Percentiles rank a stretch among this genome's conserved stretches.
Conservation (phyloP, 225 moss, liverwort and hornwort genomes). For the Asterella californica region DNA sequence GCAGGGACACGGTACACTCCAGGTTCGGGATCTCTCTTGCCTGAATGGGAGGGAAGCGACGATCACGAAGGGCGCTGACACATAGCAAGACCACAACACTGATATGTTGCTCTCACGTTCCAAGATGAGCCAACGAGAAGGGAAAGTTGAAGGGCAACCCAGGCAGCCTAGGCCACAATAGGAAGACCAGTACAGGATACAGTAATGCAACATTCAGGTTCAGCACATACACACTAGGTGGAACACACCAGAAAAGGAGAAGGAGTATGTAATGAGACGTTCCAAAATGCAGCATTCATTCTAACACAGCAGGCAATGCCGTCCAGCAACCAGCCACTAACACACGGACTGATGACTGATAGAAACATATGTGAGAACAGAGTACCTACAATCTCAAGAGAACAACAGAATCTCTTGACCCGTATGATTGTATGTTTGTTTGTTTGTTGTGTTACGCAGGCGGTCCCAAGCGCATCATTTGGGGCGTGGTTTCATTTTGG, state of each 20-base stretch:
- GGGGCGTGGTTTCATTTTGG: slow-evolving; percentile 26
- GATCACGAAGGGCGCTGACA: slow-evolving; percentile 98
- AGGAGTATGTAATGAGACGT: background rate
- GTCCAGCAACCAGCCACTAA: slow-evolving; percentile 9
- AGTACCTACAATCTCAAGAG: slow-evolving; percentile 46
- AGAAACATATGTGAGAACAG: slow-evolving; percentile 36
- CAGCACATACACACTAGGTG: background rate
- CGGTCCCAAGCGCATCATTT: slow-evolving; percentile 37
- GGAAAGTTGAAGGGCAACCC: slow-evolving; percentile 22
- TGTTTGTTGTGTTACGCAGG: slow-evolving; percentile 20
- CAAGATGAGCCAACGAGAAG: slow-evolving; percentile 32
- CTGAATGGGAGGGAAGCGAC: slow-evolving; percentile 98
- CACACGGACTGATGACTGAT: slow-evolving; percentile 23
- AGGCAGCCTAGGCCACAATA: slow-evolving; percentile 20
- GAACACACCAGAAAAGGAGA: background rate
- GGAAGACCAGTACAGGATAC: slow-evolving; percentile 4
- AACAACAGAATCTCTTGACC: slow-evolving; percentile 32
- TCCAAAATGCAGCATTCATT: slow-evolving; percentile 2
- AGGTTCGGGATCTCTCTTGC: slow-evolving; percentile 95
- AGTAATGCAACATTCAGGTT: slow-evolving; percentile 6
- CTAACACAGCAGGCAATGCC: slow-evolving; percentile 23
- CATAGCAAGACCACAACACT: slow-evolving; percentile 51
- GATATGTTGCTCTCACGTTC: slow-evolving; percentile 41
- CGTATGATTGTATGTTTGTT: slow-evolving; percentile 18
- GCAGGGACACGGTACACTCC: slow-evolving; percentile 99